phyloP scores from a whole-genome alignment of 495 filamentous ascomycete species.

The Penicillium subrubescens region DNA sequence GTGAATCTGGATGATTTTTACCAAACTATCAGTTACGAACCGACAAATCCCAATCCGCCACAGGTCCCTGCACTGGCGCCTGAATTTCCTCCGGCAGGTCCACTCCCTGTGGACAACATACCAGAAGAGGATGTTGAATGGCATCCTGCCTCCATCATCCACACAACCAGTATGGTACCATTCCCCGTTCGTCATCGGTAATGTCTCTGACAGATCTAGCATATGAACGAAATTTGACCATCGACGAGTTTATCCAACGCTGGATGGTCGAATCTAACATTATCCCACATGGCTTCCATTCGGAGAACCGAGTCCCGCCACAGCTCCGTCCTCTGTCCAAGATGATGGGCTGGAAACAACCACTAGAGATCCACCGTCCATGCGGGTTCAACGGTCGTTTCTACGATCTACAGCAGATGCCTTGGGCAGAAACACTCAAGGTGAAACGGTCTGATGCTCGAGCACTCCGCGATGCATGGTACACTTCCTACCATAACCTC shows the following conservation, averaged over 20 bases:
- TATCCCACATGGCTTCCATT: conserved; percentile 18
- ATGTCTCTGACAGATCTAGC: conserved; percentile 29
- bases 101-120: not conserved
- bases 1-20: conserved; percentile 43
- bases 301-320: conserved; percentile 23
- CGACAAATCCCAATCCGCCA: conserved; percentile 20
- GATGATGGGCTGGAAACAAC: conserved; percentile 43
- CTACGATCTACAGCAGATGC: conserved; percentile 78
- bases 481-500: conserved; percentile 47
- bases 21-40: conserved; percentile 24
- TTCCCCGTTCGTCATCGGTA: not conserved
- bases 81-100: conserved; percentile 4
- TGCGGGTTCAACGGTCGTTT: conserved; percentile 54
- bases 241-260: conserved; percentile 48
- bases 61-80: conserved; percentile 3
- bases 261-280: conserved; percentile 38
- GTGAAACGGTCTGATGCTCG: conserved; percentile 63
- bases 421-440: conserved; percentile 65
- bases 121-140: conserved; percentile 18
- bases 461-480: conserved; percentile 54
- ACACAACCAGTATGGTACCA: conserved; percentile 39
- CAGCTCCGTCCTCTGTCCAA: conserved; percentile 32
- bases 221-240: conserved; percentile 45
- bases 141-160: conserved; percentile 35
- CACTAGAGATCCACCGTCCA: conserved; percentile 42